Conservation (phyloP, 495 filamentous ascomycete genomes). For the Aspergillus hancockii region DNA sequence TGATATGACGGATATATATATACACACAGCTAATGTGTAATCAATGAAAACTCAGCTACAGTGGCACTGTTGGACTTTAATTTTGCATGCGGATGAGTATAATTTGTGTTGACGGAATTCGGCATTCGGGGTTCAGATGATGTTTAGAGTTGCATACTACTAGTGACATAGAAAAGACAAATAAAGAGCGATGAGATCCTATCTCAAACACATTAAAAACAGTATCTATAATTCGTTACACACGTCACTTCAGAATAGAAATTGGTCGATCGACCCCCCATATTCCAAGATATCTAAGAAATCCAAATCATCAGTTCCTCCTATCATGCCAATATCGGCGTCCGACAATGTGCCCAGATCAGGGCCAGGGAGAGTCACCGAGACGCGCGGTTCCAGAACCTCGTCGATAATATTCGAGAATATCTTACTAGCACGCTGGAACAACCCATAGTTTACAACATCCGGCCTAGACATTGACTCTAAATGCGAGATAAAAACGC, state of each 20-base stretch:
- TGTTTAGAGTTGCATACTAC: no score
- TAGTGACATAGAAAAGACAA: no score
- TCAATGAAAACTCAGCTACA: no score
- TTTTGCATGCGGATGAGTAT: no score
- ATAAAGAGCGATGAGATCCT: no score
- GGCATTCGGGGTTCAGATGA: no score
- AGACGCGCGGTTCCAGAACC: constrained; percentile 30
- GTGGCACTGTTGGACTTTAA: no score
- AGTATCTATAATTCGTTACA: background rate
- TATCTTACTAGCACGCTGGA: constrained; percentile 28
- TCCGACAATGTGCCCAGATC: background rate
- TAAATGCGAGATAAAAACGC: constrained; percentile 50
- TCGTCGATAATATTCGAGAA: constrained; percentile 37
- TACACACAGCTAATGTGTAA: no score
- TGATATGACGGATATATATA: no score
- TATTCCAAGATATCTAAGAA: constrained; percentile 31
- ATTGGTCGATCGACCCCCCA: constrained; percentile 31
- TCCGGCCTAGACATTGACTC: constrained; percentile 26
- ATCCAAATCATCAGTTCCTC: constrained; percentile 23
- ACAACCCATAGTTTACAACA: constrained; percentile 27
- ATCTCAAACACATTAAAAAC: no score
- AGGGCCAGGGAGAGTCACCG: background rate
- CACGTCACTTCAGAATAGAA: constrained; percentile 23
- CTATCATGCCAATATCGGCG: constrained; percentile 21
- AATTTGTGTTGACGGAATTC: no score